Percentiles rank a stretch among this genome's conserved stretches.
These are phyloP conservation scores for Coriaria nepalensis DNA, from an alignment of 306 rosid genomes.

Conservation along the genomic window DNA sequence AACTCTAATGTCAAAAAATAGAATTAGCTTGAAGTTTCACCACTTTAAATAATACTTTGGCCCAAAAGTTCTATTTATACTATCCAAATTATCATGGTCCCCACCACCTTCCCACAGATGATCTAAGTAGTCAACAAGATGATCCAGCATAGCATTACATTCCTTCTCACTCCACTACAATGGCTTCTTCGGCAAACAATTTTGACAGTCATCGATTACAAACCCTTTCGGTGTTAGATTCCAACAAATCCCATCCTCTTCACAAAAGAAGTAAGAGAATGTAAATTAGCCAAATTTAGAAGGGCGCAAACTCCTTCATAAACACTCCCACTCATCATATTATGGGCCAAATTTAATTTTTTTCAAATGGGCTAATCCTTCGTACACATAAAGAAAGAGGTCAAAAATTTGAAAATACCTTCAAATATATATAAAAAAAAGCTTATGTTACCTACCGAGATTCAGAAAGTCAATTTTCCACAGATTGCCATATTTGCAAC, in stretches of 20 bases:
- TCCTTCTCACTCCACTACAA: constrained; percentile 51
- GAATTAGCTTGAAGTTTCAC: no score
- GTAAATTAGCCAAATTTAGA: constrained; percentile 65
- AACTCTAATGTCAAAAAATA: no score
- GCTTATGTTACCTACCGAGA: no score
- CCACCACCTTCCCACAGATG: constrained; percentile 29
- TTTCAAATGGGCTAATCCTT: constrained; percentile 71
- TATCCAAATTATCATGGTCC: no score
- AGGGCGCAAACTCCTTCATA: constrained; percentile 50
- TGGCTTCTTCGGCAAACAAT: constrained; percentile 57
- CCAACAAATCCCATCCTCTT: constrained; percentile 62
- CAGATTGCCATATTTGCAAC: no score
- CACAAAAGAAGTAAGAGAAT: constrained; percentile 63
- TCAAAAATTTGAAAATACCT: no score
- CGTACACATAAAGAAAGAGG: no score
- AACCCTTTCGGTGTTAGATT: constrained; percentile 38
- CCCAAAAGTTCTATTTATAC: no score
- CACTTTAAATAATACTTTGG: no score
- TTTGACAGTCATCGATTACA: constrained; percentile 38
- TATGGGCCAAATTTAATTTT: constrained; percentile 58
- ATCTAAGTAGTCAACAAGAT: constrained; percentile 35
- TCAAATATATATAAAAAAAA: no score
- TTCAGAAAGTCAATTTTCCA: no score
- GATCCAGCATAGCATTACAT: constrained; percentile 33
- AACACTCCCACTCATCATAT: constrained; percentile 50